phyloP scores from a whole-genome alignment of 495 filamentous ascomycete species.

The Penicillium malachiteum region DNA sequence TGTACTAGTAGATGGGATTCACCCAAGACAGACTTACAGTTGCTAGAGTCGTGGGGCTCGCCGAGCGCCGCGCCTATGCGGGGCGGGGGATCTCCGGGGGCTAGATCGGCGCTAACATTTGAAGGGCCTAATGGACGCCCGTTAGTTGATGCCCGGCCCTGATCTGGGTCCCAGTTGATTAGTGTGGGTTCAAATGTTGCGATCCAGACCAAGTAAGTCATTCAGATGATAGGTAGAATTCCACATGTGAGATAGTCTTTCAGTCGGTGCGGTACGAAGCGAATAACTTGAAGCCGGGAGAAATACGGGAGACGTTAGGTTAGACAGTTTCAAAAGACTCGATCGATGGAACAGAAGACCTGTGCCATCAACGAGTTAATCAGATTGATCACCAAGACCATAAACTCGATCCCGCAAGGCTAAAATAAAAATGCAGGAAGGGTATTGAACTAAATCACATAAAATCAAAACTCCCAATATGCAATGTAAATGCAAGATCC shows the following conservation, averaged over 20 bases:
- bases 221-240: not conserved
- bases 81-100: too few species aligned
- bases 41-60: too few species aligned
- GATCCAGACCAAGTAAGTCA: not conserved
- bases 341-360: conserved; percentile 21
- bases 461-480: conserved; percentile 14
- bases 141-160: too few species aligned
- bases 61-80: too few species aligned
- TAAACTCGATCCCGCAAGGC: conserved; percentile 11
- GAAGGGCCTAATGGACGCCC: too few species aligned
- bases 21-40: too few species aligned
- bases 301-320: conserved; percentile 12
- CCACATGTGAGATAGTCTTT: not conserved
- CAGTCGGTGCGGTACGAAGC: not conserved
- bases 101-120: too few species aligned
- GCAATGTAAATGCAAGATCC: not conserved
- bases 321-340: conserved; percentile 23
- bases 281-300: not conserved
- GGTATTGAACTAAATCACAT: conserved; percentile 25
- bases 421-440: conserved; percentile 7
- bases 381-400: conserved; percentile 18
- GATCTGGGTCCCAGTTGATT: not conserved
- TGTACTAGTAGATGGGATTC: too few species aligned
- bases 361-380: conserved; percentile 27
- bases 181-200: not conserved